Evolutionary conservation across 176 grass and related monocot species (phyloP).

Genomic region (Lolium perenne): DNA sequence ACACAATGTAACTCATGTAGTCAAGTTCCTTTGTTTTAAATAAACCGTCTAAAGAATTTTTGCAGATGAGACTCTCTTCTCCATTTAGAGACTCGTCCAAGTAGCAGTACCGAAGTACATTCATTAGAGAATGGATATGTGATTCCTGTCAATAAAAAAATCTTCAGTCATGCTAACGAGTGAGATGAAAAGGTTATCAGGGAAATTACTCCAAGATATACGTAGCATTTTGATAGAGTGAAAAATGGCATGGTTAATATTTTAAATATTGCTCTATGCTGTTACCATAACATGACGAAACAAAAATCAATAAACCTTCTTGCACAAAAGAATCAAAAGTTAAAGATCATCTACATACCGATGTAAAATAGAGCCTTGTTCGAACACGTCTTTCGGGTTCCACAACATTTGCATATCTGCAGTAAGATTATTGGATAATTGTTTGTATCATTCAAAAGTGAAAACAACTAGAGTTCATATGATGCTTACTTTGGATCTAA

Average conservation of each 20-base stretch:
- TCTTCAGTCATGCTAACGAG: conserved; percentile 32
- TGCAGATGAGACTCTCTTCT: conserved; percentile 87
- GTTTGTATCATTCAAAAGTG: conserved; percentile 28
- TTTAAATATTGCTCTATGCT: conserved; percentile 11
- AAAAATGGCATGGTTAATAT: conserved; percentile 10
- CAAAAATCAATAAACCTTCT: conserved; percentile 22
- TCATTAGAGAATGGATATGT: conserved; percentile 97
- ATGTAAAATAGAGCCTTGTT: conserved; percentile 99
- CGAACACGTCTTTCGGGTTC: conserved; percentile 91
- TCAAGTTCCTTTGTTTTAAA: conserved; percentile 89
- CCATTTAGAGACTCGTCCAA: conserved; percentile 80
- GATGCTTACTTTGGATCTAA: conserved; percentile 87
- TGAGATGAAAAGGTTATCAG: conserved; percentile 20
- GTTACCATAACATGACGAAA: conserved; percentile 11
- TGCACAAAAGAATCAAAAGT: conserved; percentile 32
- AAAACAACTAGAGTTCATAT: conserved; percentile 32
- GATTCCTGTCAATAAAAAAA: conserved; percentile 76
- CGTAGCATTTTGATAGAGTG: neutral
- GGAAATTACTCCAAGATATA: conserved; percentile 15
- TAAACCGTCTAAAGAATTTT: conserved; percentile 60
- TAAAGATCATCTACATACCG: conserved; percentile 56
- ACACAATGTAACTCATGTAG: conserved; percentile 96
- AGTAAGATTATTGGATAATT: conserved; percentile 47
- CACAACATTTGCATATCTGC: conserved; percentile 95
- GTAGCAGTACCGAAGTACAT: conserved; percentile 89